Evolutionary conservation across 2,329 filamentous ascomycete species (phyloP).

Genomic region (Fusarium sp.): DNA sequence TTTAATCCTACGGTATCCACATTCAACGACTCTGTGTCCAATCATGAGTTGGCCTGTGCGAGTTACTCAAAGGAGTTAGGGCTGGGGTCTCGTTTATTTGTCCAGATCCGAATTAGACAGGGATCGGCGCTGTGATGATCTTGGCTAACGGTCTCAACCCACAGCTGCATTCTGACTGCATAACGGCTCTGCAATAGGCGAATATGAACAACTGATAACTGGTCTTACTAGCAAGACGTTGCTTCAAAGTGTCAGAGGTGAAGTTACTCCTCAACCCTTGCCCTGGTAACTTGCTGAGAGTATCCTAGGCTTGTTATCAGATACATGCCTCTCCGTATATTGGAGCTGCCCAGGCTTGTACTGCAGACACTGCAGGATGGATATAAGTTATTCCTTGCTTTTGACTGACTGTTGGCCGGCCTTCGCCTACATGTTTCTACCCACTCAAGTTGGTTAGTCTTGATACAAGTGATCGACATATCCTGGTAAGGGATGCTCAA

Average conservation of each 20-base stretch:
- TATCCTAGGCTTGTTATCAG: not conserved
- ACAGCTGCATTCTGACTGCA: not conserved
- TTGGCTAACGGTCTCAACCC: not conserved
- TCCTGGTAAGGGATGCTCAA: not conserved
- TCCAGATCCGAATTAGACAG: not conserved
- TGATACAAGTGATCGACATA: not conserved
- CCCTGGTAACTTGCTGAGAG: too few relatives aligned
- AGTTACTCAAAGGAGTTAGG: slow-evolving; percentile 26
- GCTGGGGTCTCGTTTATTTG: not conserved
- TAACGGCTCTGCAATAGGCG: not conserved
- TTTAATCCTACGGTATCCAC: not conserved
- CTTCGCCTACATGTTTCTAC: not conserved
- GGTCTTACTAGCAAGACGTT: fast-evolving
- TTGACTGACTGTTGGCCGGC: not conserved
- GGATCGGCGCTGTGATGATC: not conserved
- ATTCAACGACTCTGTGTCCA: not conserved
- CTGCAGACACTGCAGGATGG: not conserved
- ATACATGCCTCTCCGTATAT: not conserved
- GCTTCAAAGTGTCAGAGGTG: fast-evolving
- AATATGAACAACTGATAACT: not conserved
- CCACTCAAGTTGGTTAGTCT: not conserved
- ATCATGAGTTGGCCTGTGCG: slow-evolving; percentile 17
- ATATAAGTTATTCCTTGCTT: not conserved
- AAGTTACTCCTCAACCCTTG: too few relatives aligned
- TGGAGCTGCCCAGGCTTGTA: not conserved